A percentile compares a stretch with the other conserved stretches of the same genome.
phyloP scores from a whole-genome alignment of 2,329 filamentous ascomycete species.

The Parasarocladium wereldwijsianum region DNA sequence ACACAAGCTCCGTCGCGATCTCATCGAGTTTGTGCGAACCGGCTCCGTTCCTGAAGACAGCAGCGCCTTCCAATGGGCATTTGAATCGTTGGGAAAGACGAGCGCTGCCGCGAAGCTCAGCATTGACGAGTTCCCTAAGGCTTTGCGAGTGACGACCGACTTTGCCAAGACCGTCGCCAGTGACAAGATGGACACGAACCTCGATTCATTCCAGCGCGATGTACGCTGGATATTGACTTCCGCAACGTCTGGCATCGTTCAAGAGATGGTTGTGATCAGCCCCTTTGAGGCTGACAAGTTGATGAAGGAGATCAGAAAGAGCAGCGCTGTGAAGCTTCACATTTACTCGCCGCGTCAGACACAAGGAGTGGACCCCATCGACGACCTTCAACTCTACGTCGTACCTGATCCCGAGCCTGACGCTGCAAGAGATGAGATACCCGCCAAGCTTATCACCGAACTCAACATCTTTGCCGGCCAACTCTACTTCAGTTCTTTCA shows the following conservation, averaged over 20 bases:
- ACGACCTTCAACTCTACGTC: constrained; percentile 9
- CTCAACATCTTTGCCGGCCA: constrained; percentile 56
- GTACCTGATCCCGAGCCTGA: constrained; percentile 5
- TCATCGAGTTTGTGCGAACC: constrained; percentile 1
- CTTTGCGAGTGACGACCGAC: not conserved
- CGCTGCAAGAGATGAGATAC: no score
- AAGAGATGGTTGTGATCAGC: constrained; percentile 30
- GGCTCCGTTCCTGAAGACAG: not conserved
- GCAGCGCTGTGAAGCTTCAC: constrained; percentile 25
- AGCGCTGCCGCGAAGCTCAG: not conserved
- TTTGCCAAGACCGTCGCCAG: constrained; percentile 1
- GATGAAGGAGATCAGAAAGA: constrained; percentile 20
- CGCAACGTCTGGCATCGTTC: no score
- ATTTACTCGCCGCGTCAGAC: constrained; percentile 33
- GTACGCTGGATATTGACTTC: no score
- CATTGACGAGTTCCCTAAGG: not conserved
- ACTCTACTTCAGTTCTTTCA: constrained; percentile 40
- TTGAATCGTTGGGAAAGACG: constrained; percentile 1
- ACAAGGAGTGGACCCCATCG: constrained; percentile 10
- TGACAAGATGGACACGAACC: no score
- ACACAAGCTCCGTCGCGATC: constrained; percentile 21
- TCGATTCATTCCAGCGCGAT: no score
- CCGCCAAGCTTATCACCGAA: constrained; percentile 20
- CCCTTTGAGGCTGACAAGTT: constrained; percentile 45
- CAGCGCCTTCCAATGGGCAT: no score